A percentile compares a stretch with the other conserved stretches of the same genome.
Conservation (phyloP, 1,139 yeast species). For the Zygosaccharomyces sapae region DNA sequence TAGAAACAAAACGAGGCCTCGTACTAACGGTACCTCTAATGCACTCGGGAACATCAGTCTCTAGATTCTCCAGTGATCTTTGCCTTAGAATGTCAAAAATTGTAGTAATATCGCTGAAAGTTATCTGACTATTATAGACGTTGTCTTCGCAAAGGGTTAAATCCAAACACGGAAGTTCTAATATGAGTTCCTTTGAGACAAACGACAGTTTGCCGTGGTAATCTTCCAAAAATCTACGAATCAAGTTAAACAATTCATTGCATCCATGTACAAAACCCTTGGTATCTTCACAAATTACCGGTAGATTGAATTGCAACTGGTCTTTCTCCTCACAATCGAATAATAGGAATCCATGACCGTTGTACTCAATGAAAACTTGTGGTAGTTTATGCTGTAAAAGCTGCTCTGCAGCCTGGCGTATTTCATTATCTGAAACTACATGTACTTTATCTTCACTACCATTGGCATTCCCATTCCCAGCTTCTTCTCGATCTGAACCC, state of each 20-base stretch:
- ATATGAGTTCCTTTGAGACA: slow-evolving; percentile 29
- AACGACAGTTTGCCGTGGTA: slow-evolving; percentile 28
- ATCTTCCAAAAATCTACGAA: slow-evolving; percentile 28
- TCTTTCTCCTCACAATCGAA: slow-evolving; percentile 21
- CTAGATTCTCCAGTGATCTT: slow-evolving; percentile 26
- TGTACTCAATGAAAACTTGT: slow-evolving; percentile 20
- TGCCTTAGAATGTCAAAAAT: slow-evolving; percentile 31
- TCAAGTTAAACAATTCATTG: slow-evolving; percentile 23
- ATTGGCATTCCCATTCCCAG: slow-evolving; percentile 1
- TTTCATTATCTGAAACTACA: slow-evolving; percentile 12
- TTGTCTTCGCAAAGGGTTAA: slow-evolving; percentile 35
- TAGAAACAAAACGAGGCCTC: slow-evolving; percentile 33
- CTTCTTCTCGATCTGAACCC: slow-evolving; percentile 1
- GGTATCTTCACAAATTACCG: slow-evolving; percentile 25
- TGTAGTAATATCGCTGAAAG: slow-evolving; percentile 32
- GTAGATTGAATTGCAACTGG: slow-evolving; percentile 9
- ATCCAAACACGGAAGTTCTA: slow-evolving; percentile 31
- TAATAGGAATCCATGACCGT: slow-evolving; percentile 21
- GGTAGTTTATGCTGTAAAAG: slow-evolving; percentile 19
- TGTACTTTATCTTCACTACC: slow-evolving; percentile 6
- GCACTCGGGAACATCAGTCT: slow-evolving; percentile 21
- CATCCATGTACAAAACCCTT: slow-evolving; percentile 24
- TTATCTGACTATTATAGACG: slow-evolving; percentile 31
- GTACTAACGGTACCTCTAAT: slow-evolving; percentile 23
- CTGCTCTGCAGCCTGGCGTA: slow-evolving; percentile 21